Base-by-base conservation (phyloP, 768 basidiomycete species). In the Phaeolepiota aurea region DNA sequence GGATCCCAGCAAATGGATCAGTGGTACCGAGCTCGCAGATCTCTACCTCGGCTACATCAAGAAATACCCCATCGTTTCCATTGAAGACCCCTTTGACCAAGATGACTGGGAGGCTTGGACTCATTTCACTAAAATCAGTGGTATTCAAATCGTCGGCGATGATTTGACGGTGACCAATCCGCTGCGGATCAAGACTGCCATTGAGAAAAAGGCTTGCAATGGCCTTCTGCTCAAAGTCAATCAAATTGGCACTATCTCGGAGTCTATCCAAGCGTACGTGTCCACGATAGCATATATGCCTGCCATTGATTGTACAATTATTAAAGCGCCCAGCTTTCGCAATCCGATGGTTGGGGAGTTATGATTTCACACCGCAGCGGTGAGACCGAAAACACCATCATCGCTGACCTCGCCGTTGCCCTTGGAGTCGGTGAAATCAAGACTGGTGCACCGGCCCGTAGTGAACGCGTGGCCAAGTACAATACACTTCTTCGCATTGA, bases 331-430 rank as follows among this genome's bases (percentile, higher is more conserved):
- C 92, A 97, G 64, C 88, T 99, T 54, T 63, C 93, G 37, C 91
- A 96, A 63, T 89, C 88, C 28, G 89, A 90, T 56, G 87, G 87
- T 41, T 99, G 96, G 96, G 93, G 92, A 62, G 88, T 97, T 68
- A 99, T 99, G 96, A 83, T 94, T 64, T 97, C 93, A 40, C 96
- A 98, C 77, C 92, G 96, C 51, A 90, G 87, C 51, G 94, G 94
- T 56, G 94, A 97, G 76, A 98, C 94, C 23, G 93, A 96, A 69
- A 92, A 90, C 71, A 93, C 90, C 41, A 73, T 91, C 64, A 97
- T 98, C 55, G 90, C 93, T 47, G 92, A 97, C 65, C 82, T 97
- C 50, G 80, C 82, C 47, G 92, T 98, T 52, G 96, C 87, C 36
- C 88, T 97, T 50, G 83, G 85, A 49, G 76, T 75, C 44, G 92